Evolutionary conservation across 106 monocot genomes (phyloP).

Genomic region (Dendrobium catenatum): DNA sequence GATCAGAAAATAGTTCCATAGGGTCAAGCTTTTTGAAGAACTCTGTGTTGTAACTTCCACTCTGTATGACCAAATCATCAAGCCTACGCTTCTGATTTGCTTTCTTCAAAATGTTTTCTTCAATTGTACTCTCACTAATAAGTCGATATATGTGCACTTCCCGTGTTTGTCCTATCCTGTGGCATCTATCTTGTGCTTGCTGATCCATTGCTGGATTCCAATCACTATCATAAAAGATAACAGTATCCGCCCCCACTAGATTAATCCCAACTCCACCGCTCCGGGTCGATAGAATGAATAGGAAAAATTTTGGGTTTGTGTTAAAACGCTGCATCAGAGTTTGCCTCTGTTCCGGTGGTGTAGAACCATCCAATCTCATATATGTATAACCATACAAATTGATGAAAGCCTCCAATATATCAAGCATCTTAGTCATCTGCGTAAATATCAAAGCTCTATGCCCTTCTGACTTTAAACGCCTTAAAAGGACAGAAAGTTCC

Average conservation of each 20-base stretch:
- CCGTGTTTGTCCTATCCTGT: slow-evolving; percentile 95
- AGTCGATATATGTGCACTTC: slow-evolving; percentile 97
- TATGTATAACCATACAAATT: slow-evolving; percentile 99
- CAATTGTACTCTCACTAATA: slow-evolving; percentile 92
- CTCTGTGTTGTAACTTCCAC: slow-evolving; percentile 97
- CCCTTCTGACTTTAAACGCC: slow-evolving; percentile 79
- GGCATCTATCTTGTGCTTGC: slow-evolving; percentile 99
- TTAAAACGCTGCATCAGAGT: slow-evolving; percentile 98
- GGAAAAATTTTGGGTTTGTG: slow-evolving; percentile 86
- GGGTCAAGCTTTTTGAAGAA: slow-evolving; percentile 99
- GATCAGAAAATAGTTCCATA: slow-evolving; percentile 82
- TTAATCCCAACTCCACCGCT: slow-evolving; percentile 99
- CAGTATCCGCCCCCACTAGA: slow-evolving; percentile 96
- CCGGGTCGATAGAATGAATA: slow-evolving; percentile 96
- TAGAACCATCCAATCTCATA: slow-evolving; percentile 96
- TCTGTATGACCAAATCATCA: slow-evolving; percentile 97
- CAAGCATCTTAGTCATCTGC: slow-evolving; percentile 99
- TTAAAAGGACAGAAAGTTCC: slow-evolving; percentile 69
- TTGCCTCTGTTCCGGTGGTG: slow-evolving; percentile 94
- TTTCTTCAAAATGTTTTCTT: slow-evolving; percentile 97
- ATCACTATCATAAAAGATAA: slow-evolving; percentile 99
- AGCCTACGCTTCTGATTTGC: slow-evolving; percentile 95
- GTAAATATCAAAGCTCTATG: slow-evolving; percentile 97
- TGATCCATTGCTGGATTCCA: slow-evolving; percentile 99
- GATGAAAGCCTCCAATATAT: slow-evolving; percentile 92